These are phyloP conservation scores for Suhomyces yuchorum DNA, from an alignment of 1,139 yeast species.

Conservation along the genomic window DNA sequence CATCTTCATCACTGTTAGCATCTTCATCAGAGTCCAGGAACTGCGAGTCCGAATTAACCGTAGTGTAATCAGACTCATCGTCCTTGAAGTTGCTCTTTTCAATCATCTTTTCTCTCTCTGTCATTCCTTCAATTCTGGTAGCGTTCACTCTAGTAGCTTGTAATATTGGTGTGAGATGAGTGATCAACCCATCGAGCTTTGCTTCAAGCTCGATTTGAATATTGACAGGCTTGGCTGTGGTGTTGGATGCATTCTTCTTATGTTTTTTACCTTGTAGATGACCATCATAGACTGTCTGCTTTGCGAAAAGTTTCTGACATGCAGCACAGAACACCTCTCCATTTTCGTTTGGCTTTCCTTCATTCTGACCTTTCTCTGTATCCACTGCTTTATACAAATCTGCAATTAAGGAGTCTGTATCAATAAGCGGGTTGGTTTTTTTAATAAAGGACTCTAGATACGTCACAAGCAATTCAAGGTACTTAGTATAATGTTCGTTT, in stretches of 20 bases:
- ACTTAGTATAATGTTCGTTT: slow-evolving; percentile 35
- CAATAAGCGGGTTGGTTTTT: slow-evolving; percentile 54
- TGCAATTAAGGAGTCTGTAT: slow-evolving; percentile 35
- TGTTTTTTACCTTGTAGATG: slow-evolving; percentile 84
- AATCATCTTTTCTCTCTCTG: slow-evolving; percentile 69
- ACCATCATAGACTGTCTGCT: slow-evolving; percentile 62
- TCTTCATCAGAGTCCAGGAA: slow-evolving; percentile 28
- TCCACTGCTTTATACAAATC: slow-evolving; percentile 24
- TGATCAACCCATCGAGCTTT: slow-evolving; percentile 24
- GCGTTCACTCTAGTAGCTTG: slow-evolving; percentile 58
- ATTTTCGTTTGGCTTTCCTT: slow-evolving; percentile 23
- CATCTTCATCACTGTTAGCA: slow-evolving; percentile 34
- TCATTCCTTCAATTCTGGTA: slow-evolving; percentile 68
- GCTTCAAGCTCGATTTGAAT: slow-evolving; percentile 1
- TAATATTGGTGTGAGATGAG: slow-evolving; percentile 38
- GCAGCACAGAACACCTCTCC: slow-evolving; percentile 58
- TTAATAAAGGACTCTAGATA: slow-evolving; percentile 36
- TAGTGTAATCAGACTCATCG: slow-evolving; percentile 40
- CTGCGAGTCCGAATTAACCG: slow-evolving; percentile 17
- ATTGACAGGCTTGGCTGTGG: neutral
- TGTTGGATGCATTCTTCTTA: slow-evolving; percentile 42
- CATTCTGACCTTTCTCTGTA: slow-evolving; percentile 15
- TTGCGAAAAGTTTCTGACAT: slow-evolving; percentile 68
- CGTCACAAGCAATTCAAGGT: neutral
- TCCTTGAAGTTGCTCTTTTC: slow-evolving; percentile 44